Evolutionary conservation across 352 stramenopile genomes (phyloP).

Genomic region (Globisporangium yorkense): DNA sequence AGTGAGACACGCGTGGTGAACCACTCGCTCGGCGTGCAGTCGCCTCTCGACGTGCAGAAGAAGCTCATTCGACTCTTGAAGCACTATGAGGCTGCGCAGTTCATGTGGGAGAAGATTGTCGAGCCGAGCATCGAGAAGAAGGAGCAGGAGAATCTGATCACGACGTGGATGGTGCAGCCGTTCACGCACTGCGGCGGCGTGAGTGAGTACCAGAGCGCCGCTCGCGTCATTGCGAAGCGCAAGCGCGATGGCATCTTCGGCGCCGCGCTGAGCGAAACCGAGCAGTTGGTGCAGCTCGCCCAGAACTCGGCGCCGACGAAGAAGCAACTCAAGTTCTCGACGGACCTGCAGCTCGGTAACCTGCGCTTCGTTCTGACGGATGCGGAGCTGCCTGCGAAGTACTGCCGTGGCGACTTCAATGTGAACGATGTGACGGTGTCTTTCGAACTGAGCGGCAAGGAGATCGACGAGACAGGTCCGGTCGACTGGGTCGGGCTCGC

Average conservation of each 20-base stretch:
- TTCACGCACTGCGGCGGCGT: slow-evolving; percentile 63
- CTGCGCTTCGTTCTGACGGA: slow-evolving; percentile 58
- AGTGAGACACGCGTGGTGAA: slow-evolving; percentile 45
- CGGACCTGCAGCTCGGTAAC: slow-evolving; percentile 60
- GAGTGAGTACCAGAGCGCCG: slow-evolving; percentile 63
- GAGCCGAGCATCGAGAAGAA: slow-evolving; percentile 32
- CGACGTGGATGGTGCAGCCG: slow-evolving; percentile 50
- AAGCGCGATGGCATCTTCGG: slow-evolving; percentile 64
- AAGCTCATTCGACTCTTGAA: slow-evolving; percentile 67
- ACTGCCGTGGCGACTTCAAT: slow-evolving; percentile 58
- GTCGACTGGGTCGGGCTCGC: slow-evolving; percentile 49
- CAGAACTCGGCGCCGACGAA: slow-evolving; percentile 34
- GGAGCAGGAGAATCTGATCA: slow-evolving; percentile 30
- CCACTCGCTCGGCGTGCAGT: slow-evolving; percentile 29
- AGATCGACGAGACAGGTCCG: slow-evolving; percentile 45
- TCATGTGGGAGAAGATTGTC: slow-evolving; percentile 56
- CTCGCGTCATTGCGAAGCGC: slow-evolving; percentile 56
- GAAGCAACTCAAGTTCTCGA: slow-evolving; percentile 51
- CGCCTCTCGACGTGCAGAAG: slow-evolving; percentile 58
- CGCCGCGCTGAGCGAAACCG: slow-evolving; percentile 40
- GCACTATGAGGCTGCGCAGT: slow-evolving; percentile 61
- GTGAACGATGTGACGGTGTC: slow-evolving; percentile 56
- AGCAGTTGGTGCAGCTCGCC: slow-evolving; percentile 46
- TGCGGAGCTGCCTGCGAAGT: slow-evolving; percentile 40
- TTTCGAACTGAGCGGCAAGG: slow-evolving; percentile 38